phyloP scores from a whole-genome alignment of 257 asterid genomes.

The Avicennia marina region DNA sequence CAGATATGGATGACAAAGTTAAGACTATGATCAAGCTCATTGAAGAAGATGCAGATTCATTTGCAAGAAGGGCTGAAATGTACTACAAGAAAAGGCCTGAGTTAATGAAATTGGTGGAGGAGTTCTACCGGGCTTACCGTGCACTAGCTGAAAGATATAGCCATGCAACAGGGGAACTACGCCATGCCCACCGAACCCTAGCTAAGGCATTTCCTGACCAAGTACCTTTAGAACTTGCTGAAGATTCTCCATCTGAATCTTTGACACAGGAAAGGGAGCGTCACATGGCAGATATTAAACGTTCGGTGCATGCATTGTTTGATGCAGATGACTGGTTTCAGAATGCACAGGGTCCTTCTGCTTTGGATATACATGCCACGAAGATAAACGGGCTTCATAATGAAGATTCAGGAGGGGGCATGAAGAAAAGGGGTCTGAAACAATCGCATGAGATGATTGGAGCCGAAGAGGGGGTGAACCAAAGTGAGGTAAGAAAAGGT shows the following conservation, averaged over 20 bases:
- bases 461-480: slow-evolving; percentile 19
- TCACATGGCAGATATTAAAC: slow-evolving; percentile 31
- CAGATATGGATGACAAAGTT: slow-evolving; percentile 89
- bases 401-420: slow-evolving; percentile 29
- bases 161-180: slow-evolving; percentile 87
- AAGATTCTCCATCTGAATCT: slow-evolving; percentile 50
- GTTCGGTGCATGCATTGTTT: slow-evolving; percentile 20
- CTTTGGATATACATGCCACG: slow-evolving; percentile 11
- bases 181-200: slow-evolving; percentile 74
- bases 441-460: slow-evolving; percentile 56
- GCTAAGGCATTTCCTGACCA: slow-evolving; percentile 83
- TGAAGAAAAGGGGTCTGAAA: slow-evolving; percentile 39
- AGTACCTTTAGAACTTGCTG: slow-evolving; percentile 50
- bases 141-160: slow-evolving; percentile 87
- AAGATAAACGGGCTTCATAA: slow-evolving; percentile 15
- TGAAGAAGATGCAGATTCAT: slow-evolving; percentile 96
- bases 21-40: slow-evolving; percentile 89
- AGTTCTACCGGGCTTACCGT: slow-evolving; percentile 91
- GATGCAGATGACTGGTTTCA: slow-evolving; percentile 22
- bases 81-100: slow-evolving; percentile 92
- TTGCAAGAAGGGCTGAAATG: slow-evolving; percentile 92
- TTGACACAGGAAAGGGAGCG: slow-evolving; percentile 31
- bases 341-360: slow-evolving; percentile 17
- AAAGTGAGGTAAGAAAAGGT: slow-evolving; percentile 14
- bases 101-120: slow-evolving; percentile 91